Evolutionary conservation across 208 protist genomes (phyloP), one percentile per base, ranked within the genome.

Genomic region (Lotmaria passim): DNA sequence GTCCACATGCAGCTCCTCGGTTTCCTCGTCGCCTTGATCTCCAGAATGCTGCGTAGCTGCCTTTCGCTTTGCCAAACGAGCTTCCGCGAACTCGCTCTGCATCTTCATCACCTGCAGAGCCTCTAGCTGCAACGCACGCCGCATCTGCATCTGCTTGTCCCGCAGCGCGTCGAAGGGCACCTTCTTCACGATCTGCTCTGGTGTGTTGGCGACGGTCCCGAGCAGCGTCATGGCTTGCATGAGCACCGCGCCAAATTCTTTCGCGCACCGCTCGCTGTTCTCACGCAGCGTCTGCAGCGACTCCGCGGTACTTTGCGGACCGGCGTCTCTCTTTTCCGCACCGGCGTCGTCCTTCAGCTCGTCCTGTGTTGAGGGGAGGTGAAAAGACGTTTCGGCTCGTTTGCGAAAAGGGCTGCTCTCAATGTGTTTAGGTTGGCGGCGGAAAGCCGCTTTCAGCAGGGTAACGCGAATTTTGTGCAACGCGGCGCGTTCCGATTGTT

Each of bases 111-210:
- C 34, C 31, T 78, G 64, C 48, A 85, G 55, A 30, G 66, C 26
- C 43, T 81, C 75, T 24, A 85, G 38, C 19, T 71, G 69, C 51
- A 76, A 41, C 56, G 78, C 81, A 59, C 80, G 80, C 15, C 75
- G 65, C 62, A 73, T 70, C 28, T 73, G 51, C 15, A 38, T 66
- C 14, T 67, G 52, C 39, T 75, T 74, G 26, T 73, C 63, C n/a
- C 58, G 53, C 31, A 85, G 53, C 28, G 44, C 67, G 3, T 77
- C 71, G 38, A 85, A 78, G 0, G 69, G 61, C 14, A 85, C 71
- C 24, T 51, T 64, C 61, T 81, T 59, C 12, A 81, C 17, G 7
- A 85, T 41, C 31, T 43, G 30, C 64, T 76, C 62, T n/a, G 75
- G 80, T 14, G 47, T 80, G 57, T 57, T 80, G 24, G 66, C 41